These are phyloP conservation scores for Plantago coronopus DNA, from an alignment of 305 asterid genomes.

Conservation along the genomic window DNA sequence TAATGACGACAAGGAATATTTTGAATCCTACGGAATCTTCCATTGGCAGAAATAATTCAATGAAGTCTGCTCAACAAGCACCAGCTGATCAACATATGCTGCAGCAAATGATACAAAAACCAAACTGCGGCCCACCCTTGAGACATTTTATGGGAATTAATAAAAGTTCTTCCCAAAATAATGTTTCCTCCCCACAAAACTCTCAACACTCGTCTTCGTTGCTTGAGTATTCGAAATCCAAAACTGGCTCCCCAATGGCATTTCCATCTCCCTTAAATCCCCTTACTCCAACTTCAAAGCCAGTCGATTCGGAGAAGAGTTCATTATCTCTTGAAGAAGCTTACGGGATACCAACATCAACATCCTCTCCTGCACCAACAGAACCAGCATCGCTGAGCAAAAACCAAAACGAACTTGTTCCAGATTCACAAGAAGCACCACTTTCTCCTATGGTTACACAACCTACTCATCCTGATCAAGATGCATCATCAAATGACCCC, in stretches of 20 bases:
- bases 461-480: background rate
- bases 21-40: too few relatives aligned
- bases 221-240: background rate
- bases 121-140: conserved; percentile 1
- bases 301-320: background rate
- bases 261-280: conserved; percentile 8
- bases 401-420: conserved; percentile 27
- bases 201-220: background rate
- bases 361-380: background rate
- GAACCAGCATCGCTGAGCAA: conserved; percentile 32
- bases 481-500: conserved; percentile 3
- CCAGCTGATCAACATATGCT: background rate
- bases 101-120: conserved; percentile 1
- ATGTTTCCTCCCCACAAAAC: conserved; percentile 5
- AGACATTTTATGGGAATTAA: background rate
- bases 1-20: too few relatives aligned
- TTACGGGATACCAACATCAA: background rate
- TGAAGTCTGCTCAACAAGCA: background rate
- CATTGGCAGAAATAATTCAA: background rate
- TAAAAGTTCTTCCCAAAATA: background rate
- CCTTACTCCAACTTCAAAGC: background rate
- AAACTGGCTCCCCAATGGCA: background rate
- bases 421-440: conserved; percentile 18
- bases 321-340: background rate
- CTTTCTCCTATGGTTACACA: conserved; percentile 14